These are phyloP conservation scores for Rubroboletus satanas DNA, from an alignment of 768 basidiomycete genomes.

Conservation along the genomic window DNA sequence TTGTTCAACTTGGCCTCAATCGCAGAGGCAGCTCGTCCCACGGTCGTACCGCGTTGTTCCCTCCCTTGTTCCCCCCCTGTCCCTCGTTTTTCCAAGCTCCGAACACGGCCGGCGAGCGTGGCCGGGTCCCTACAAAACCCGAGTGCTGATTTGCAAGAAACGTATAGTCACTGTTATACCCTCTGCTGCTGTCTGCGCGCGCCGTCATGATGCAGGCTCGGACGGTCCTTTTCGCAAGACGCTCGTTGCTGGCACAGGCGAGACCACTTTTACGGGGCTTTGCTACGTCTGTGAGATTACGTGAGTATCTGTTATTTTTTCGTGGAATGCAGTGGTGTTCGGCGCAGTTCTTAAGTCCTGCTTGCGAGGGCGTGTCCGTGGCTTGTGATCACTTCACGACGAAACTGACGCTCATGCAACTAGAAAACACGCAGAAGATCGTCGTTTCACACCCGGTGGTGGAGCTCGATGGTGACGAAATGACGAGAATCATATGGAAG, in stretches of 20 bases:
- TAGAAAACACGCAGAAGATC: slow-evolving; percentile 51
- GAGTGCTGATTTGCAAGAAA: not conserved
- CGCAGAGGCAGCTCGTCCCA: slow-evolving; percentile 9
- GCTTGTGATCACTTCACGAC: not conserved
- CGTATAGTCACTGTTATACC: slow-evolving; percentile 13
- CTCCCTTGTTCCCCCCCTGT: not conserved
- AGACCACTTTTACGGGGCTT: slow-evolving; percentile 26
- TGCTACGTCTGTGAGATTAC: slow-evolving; percentile 26
- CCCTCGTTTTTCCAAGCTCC: slow-evolving; percentile 1
- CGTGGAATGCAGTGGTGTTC: not conserved
- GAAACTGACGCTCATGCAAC: slow-evolving; percentile 1
- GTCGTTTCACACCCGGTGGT: slow-evolving; percentile 85
- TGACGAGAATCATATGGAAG: slow-evolving; percentile 99
- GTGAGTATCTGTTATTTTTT: slow-evolving; percentile 21
- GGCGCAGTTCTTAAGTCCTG: not conserved
- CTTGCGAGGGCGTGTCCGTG: not conserved
- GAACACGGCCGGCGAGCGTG: slow-evolving; percentile 25
- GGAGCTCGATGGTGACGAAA: slow-evolving; percentile 96
- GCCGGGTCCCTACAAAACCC: slow-evolving; percentile 17
- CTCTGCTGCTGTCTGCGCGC: slow-evolving; percentile 2
- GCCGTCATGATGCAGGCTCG: slow-evolving; percentile 18
- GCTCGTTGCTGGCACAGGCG: slow-evolving; percentile 22
- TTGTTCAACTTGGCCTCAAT: not conserved
- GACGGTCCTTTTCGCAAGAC: slow-evolving; percentile 24
- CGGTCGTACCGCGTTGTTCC: slow-evolving; percentile 22